Conservation (phyloP, 805 yeast species). For the Saturnispora ahearnii region DNA sequence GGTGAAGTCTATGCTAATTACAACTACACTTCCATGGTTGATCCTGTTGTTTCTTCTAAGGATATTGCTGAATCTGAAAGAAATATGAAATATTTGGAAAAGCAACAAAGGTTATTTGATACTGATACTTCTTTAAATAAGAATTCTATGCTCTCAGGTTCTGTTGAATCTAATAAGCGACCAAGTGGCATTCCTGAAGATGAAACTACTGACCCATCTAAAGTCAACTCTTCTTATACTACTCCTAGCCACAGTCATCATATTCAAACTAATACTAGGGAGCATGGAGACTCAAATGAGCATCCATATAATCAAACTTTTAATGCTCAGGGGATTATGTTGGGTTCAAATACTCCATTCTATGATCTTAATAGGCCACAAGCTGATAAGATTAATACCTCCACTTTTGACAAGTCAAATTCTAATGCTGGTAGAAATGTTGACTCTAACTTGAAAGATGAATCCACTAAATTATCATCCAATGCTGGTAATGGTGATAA, state of each 20-base stretch:
- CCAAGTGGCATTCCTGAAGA: too few species aligned
- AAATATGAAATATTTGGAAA: not conserved
- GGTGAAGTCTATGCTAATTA: conserved; percentile 14
- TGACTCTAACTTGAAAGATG: not conserved
- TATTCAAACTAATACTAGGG: not conserved
- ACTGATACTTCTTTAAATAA: not conserved
- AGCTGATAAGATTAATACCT: too few species aligned
- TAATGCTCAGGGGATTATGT: not conserved
- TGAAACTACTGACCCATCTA: too few species aligned
- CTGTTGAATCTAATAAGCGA: too few species aligned
- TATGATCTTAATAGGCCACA: not conserved
- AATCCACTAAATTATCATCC: not conserved
- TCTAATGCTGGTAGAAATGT: too few species aligned
- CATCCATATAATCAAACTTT: not conserved
- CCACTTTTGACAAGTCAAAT: too few species aligned
- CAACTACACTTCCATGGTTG: conserved; percentile 23
- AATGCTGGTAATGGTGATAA: not conserved
- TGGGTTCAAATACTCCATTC: not conserved
- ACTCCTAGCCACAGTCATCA: too few species aligned
- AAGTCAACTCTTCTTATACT: too few species aligned
- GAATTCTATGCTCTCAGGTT: not conserved
- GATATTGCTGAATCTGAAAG: conserved; percentile 14
- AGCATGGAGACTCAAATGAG: not conserved
- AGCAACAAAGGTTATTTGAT: not conserved
- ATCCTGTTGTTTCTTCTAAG: conserved; percentile 17